Conservation (phyloP, 345 rosid species). For the Cardamine occulta region DNA sequence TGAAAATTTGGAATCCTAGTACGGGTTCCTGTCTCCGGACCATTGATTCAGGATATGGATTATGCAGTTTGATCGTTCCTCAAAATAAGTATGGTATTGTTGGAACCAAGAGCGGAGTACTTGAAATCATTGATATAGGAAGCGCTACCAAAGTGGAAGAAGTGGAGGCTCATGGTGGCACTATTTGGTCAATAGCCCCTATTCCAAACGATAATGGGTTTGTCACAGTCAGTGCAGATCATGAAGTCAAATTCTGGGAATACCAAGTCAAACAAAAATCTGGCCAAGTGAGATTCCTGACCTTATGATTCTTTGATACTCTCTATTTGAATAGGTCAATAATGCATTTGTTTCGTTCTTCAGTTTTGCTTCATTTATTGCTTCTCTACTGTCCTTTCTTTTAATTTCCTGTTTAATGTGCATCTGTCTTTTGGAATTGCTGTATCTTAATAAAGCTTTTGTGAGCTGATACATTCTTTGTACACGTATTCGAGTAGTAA, state of each 20-base stretch:
- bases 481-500: not conserved
- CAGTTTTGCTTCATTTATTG: not conserved
- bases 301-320: constrained; percentile 22
- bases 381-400: not conserved
- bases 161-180: constrained; percentile 90
- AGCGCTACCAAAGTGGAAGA: constrained; percentile 75
- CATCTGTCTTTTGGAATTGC: not conserved
- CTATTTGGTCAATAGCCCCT: constrained; percentile 68
- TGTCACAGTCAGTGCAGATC: constrained; percentile 96
- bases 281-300: constrained; percentile 59
- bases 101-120: constrained; percentile 88
- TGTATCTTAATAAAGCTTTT: not conserved
- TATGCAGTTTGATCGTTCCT: constrained; percentile 90
- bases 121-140: constrained; percentile 86
- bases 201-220: constrained; percentile 83
- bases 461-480: constrained; percentile 1
- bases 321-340: not conserved
- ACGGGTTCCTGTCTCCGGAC: constrained; percentile 94
- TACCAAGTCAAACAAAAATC: constrained; percentile 67
- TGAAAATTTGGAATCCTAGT: constrained; percentile 95
- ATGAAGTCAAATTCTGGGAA: constrained; percentile 92
- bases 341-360: not conserved
- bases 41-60: constrained; percentile 86
- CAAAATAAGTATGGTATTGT: constrained; percentile 79
- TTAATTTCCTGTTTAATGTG: not conserved